Base-by-base conservation (phyloP, 73 alveolate genomes). In the Durusdinium trenchii region DNA sequence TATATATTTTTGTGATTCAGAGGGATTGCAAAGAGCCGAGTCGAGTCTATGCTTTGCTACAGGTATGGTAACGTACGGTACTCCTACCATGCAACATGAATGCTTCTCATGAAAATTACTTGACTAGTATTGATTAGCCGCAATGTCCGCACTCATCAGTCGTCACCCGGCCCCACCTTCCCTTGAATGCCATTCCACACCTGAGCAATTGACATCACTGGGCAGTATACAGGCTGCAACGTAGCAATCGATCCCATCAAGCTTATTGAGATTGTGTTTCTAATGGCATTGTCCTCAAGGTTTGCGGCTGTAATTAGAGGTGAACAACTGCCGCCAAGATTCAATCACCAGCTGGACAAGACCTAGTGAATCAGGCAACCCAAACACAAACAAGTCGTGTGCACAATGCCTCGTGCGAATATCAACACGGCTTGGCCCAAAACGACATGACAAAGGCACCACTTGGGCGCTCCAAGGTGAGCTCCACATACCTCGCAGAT, bases 151-250 rank as follows among this genome's bases (percentile, higher is more conserved):
- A n/a, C n/a, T n/a, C n/a, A n/a, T n/a, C n/a, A n/a, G n/a, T n/a
- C n/a, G n/a, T n/a, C n/a, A n/a, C n/a, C 91, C 91, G 57, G 91
- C 91, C 91, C 69, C 69, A 12, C 35, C 35, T 67, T 81, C 91
- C 50, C 91, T 67, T 32, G 90, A 79, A 79, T n/a, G n/a, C 91
- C 91, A 47, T 81, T 81, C 91, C 91, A 81, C 30, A 81, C 71
- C 91, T 81, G 30, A 73, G 73, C 73, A 60, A 60, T 23, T 60
- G n/a, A n/a, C 23, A 16, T 12, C 23, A 16, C 69, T 23, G 69
- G n/a, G n/a, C n/a, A n/a, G n/a, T n/a, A n/a, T n/a, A n/a, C n/a
- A n/a, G n/a, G n/a, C n/a, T n/a, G n/a, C n/a, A n/a, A n/a, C n/a
- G n/a, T n/a, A n/a, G n/a, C 23, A 0, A 23, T 60, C 30, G 73